phyloP scores from a whole-genome alignment of 2,329 filamentous ascomycete species.

The Albophoma yamanashiensis region DNA sequence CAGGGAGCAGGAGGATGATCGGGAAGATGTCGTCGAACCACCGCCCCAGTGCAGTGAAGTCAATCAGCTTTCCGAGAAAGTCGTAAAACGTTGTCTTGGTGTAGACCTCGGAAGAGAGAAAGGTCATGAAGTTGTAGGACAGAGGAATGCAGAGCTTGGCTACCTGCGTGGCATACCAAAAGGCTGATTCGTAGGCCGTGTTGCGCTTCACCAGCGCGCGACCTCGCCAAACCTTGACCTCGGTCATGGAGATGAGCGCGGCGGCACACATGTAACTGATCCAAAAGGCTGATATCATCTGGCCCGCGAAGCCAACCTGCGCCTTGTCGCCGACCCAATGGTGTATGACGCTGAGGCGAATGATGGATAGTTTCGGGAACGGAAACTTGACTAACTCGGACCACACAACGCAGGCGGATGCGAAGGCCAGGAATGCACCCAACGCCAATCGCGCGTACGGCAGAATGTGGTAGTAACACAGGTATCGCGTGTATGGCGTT shows the following conservation, averaged over 20 bases:
- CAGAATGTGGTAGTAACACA: slow-evolving; percentile 63
- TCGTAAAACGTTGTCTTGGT: slow-evolving; percentile 72
- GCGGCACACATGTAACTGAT: slow-evolving; percentile 93
- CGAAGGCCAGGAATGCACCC: slow-evolving; percentile 58
- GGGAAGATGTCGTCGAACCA: slow-evolving; percentile 88
- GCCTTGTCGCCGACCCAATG: slow-evolving; percentile 61
- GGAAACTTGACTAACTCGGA: slow-evolving; percentile 85
- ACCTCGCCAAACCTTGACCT: slow-evolving; percentile 96
- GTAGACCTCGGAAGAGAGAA: slow-evolving; percentile 65
- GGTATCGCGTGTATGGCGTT: slow-evolving; percentile 72
- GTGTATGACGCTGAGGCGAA: slow-evolving; percentile 58
- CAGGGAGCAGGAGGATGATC: slow-evolving; percentile 74
- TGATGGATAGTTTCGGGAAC: slow-evolving; percentile 63
- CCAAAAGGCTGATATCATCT: slow-evolving; percentile 77
- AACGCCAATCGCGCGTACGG: slow-evolving; percentile 56
- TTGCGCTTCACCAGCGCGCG: slow-evolving; percentile 82
- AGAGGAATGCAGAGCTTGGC: slow-evolving; percentile 88
- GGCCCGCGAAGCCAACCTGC: slow-evolving; percentile 76
- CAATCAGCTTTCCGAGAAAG: slow-evolving; percentile 75
- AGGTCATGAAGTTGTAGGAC: slow-evolving; percentile 93
- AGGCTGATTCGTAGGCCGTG: slow-evolving; percentile 85
- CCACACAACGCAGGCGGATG: slow-evolving; percentile 81
- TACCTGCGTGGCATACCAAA: slow-evolving; percentile 91
- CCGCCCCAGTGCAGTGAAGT: slow-evolving; percentile 69
- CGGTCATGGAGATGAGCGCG: slow-evolving; percentile 76